Evolutionary conservation across 169 alveolate genomes (phyloP), one percentile per base, ranked within the genome.

Genomic region (Eimeria acervulina): DNA sequence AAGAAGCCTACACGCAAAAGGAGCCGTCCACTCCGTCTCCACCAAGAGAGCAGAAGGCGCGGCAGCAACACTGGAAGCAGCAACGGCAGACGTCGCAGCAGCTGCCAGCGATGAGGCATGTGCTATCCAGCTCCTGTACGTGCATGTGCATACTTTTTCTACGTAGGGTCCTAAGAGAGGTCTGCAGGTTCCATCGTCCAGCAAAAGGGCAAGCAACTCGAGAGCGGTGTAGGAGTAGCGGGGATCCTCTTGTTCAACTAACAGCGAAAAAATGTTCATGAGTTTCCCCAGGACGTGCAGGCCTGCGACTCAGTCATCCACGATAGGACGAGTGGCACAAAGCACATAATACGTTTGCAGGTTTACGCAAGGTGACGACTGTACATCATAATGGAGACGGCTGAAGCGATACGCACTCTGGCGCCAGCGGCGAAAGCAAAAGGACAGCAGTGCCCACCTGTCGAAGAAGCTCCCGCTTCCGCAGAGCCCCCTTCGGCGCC

Each of bases 141-240:
- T 33, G 55, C n/a, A n/a, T 2, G 19, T 8, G 70, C 90, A 23
- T 44, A 81, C 90, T 31, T 42, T 42, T 31, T 51, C 78, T 2
- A 55, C 78, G 93, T 42, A 84, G 19, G 59, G 59, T 40, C 93
- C 93, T 19, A 84, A 13, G 51, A 84, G 78, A 36, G 93, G 93
- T 28, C 93, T 84, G 76, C 93, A 84, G 78, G 59, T 84, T 19
- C 33, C 93, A 51, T 84, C 78, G n/a, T 84, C 93, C 44, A 84
- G 80, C 76, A 84, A 21, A 31, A 84, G 74, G 59, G 80, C 93
- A 78, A 84, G 59, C 55, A 84, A 68, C 78, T 84, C 93, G 38
- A 84, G 93, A 36, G 93, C 93, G 15, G 93, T 36, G 78, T 52
- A 59, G 93, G 80, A 51, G 93, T 84, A 84, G 59, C 93, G 78